Evolutionary conservation across 768 basidiomycete species (phyloP).

Genomic region (Boletus eberwhitei): DNA sequence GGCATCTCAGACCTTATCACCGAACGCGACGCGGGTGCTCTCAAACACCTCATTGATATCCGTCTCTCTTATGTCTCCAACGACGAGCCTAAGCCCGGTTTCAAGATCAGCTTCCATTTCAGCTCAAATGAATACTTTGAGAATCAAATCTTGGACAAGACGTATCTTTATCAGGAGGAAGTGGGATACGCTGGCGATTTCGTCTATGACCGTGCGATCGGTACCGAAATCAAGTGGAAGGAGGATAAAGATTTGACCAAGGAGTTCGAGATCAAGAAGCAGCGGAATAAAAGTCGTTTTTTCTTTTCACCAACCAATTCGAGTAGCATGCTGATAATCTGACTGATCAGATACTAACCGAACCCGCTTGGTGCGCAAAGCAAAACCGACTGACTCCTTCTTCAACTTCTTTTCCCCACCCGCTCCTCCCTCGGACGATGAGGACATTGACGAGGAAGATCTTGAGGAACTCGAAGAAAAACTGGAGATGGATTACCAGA

Average conservation of each 20-base stretch:
- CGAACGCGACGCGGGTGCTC: constrained; percentile 84
- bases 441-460: constrained; percentile 77
- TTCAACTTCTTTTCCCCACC: constrained; percentile 98
- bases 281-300: constrained; percentile 91
- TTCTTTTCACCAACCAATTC: neutral
- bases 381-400: constrained; percentile 89
- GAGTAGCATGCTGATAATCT: neutral
- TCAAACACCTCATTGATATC: constrained; percentile 81
- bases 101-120: constrained; percentile 86
- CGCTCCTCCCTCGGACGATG: constrained; percentile 63
- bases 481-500: constrained; percentile 95
- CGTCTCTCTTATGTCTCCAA: constrained; percentile 70
- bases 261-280: constrained; percentile 98
- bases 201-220: constrained; percentile 91
- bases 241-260: constrained; percentile 97
- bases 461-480: constrained; percentile 90
- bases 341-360: constrained; percentile 67
- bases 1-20: constrained; percentile 87
- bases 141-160: constrained; percentile 83
- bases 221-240: constrained; percentile 94
- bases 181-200: constrained; percentile 97
- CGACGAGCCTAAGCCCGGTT: constrained; percentile 76
- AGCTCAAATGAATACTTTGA: constrained; percentile 83
- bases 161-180: constrained; percentile 89
- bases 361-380: constrained; percentile 80